Percentiles rank a stretch among this genome's conserved stretches.
Evolutionary conservation across 2,329 filamentous ascomycete species (phyloP).

Genomic region (Alternaria dauci): DNA sequence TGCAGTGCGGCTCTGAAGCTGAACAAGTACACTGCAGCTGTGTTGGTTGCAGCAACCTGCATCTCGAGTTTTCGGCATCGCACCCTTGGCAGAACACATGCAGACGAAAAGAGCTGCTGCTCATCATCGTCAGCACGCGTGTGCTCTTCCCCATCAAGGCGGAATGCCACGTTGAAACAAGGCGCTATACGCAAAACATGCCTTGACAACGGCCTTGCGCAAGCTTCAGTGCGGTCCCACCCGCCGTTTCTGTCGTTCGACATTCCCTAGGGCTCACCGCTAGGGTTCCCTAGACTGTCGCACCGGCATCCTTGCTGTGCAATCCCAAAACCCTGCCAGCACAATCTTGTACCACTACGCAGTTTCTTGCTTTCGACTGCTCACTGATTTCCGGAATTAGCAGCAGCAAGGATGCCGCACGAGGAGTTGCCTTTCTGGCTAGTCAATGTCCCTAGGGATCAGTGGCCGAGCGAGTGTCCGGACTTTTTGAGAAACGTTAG

Average conservation of each 20-base stretch:
- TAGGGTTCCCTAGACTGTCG: constrained; percentile 8
- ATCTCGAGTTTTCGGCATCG: neutral
- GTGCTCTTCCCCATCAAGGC: neutral
- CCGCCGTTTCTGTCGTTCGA: constrained; percentile 17
- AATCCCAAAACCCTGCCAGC: constrained; percentile 8
- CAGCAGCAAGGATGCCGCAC: constrained; percentile 14
- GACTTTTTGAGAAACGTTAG: constrained; percentile 70
- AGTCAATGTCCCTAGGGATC: constrained; percentile 72
- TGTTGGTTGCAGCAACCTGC: neutral
- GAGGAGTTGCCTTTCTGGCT: constrained; percentile 76
- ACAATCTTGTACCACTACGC: constrained; percentile 7
- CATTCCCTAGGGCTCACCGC: constrained; percentile 11
- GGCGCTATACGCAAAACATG: constrained; percentile 25
- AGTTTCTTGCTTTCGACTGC: neutral
- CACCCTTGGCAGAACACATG: neutral
- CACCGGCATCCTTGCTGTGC: constrained; percentile 23
- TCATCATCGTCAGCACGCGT: neutral
- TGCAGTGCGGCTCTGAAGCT: constrained; percentile 11
- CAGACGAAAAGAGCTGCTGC: neutral
- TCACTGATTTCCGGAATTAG: constrained; percentile 1
- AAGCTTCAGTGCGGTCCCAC: constrained; percentile 21
- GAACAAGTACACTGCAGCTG: neutral
- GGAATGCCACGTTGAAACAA: constrained; percentile 18
- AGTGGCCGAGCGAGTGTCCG: constrained; percentile 74
- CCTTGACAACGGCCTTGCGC: constrained; percentile 6